Conservation (phyloP, 306 rosid species). For the Canavalia gladiata region DNA sequence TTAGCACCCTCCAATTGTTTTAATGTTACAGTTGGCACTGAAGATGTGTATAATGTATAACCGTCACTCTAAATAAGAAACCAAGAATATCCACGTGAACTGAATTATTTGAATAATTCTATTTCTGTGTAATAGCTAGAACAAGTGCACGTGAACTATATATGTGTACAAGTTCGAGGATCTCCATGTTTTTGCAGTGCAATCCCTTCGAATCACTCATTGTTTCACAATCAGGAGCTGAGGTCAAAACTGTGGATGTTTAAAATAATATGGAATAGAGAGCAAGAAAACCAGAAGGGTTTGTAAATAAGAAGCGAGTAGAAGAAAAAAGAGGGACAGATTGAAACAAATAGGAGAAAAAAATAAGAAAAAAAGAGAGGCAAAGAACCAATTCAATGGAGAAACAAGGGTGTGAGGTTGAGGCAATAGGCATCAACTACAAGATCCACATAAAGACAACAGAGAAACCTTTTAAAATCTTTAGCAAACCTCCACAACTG, state of each 20-base stretch:
- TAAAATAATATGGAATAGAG: constrained; percentile 35
- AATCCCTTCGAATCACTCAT: constrained; percentile 40
- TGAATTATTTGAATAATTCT: constrained; percentile 4
- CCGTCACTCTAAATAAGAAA: constrained; percentile 32
- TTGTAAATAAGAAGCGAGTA: constrained; percentile 44
- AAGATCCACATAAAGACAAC: constrained; percentile 54
- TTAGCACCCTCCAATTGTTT: constrained; percentile 31
- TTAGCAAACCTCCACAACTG: constrained; percentile 48
- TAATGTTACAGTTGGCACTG: constrained; percentile 12
- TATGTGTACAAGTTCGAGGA: constrained; percentile 45
- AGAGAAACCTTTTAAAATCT: constrained; percentile 56
- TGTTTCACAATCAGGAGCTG: constrained; percentile 43
- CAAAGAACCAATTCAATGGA: constrained; percentile 58
- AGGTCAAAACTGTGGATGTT: constrained; percentile 46
- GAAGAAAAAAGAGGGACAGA: constrained; percentile 14
- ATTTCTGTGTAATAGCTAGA: constrained; percentile 26
- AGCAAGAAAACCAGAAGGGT: constrained; percentile 33
- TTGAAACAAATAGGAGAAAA: background rate
- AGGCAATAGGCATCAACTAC: constrained; percentile 73
- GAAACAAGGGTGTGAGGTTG: constrained; percentile 83
- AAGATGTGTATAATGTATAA: constrained; percentile 6
- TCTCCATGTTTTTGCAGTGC: constrained; percentile 35
- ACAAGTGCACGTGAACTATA: constrained; percentile 57
- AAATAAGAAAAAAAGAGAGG: constrained; percentile 25
- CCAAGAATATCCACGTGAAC: constrained; percentile 46